Base-by-base conservation (phyloP, 2,329 filamentous ascomycete genomes). In the Trichoderma semiorbis region DNA sequence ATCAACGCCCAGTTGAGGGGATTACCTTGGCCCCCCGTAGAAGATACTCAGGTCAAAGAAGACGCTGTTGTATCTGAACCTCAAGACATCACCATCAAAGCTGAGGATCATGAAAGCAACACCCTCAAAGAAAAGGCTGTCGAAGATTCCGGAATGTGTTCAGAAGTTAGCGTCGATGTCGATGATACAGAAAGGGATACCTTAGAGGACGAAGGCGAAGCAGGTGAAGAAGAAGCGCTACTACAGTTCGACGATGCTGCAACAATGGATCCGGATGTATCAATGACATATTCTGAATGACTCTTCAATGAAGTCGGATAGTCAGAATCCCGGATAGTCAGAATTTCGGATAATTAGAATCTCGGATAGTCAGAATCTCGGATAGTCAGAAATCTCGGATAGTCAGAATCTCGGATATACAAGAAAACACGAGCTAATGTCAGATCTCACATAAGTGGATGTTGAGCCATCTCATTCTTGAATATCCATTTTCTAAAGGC, bases 1-100 rank as follows among this genome's bases (percentile, higher is more conserved):
- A 67, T 80, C 36, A 83, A 83, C 57, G 78, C 79, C 30, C 69
- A 78, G 34, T 50, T 80, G 14, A 74, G 78, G 34, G 78, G 79
- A 1, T 66, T 80, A 2, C 72, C 76, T 6, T 79, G 76, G 76
- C 77, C 78, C 0, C 70, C 71, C 1, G 71, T 74, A 7, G 67
- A 75, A n/a, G 28, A 70, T 1, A 36, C 43, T 63, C 65, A 30
- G 10, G 60, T 26, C 24, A 62, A 64, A 61, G 57, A 36, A 14
- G 66, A 50, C 7, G 11, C 26, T 7, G 8, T 4, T n/a, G 16
- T 11, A 24, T 53, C 36, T n/a, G 34, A 6, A 11, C 11, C 11
- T 24, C 66, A 62, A 16, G 21, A 26, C 36, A 11, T 3, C 6
- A 14, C 11, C 26, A n/a, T 36, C 8, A 28, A 26, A 12, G n/a